Conservation (phyloP, 192 early-diverging fungal species). For the Coemansia sp. region DNA sequence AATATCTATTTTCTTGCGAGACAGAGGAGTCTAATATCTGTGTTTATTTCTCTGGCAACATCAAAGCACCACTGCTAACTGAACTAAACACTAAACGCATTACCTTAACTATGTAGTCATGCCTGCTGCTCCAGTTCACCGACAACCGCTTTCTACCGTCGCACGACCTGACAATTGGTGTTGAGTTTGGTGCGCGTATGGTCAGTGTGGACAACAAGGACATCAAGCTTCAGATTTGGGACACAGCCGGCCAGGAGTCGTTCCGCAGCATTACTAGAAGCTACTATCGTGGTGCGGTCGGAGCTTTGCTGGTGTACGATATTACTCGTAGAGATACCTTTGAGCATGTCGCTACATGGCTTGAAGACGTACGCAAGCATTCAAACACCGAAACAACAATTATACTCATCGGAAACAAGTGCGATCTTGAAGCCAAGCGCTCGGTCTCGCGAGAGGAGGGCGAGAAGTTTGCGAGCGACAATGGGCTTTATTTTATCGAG, state of each 20-base stretch:
- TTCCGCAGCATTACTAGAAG: constrained; percentile 83
- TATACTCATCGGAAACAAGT: constrained; percentile 91
- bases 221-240: constrained; percentile 94
- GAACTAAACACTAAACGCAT: too few relatives aligned
- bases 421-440: constrained; percentile 78
- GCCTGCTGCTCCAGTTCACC: constrained; percentile 78
- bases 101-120: constrained; percentile 48
- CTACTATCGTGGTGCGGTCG: constrained; percentile 80
- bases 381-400: constrained; percentile 88
- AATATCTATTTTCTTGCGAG: too few relatives aligned
- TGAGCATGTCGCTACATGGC: constrained; percentile 72
- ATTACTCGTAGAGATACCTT: constrained; percentile 81
- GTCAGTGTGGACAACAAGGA: constrained; percentile 72
- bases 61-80: constrained; percentile 1
- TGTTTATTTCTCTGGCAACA: neutral
- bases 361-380: constrained; percentile 85
- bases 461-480: constrained; percentile 79
- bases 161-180: constrained; percentile 82
- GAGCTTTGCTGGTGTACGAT: constrained; percentile 78
- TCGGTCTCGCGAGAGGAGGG: constrained; percentile 84
- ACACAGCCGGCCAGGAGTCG: constrained; percentile 86
- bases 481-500: constrained; percentile 87
- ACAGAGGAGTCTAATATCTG: constrained; percentile 1
- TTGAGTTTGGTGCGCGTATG: constrained; percentile 80
- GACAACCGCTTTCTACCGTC: constrained; percentile 78